phyloP scores from a whole-genome alignment of 495 filamentous ascomycete genomes.

The Aspergillus ellipticus region DNA sequence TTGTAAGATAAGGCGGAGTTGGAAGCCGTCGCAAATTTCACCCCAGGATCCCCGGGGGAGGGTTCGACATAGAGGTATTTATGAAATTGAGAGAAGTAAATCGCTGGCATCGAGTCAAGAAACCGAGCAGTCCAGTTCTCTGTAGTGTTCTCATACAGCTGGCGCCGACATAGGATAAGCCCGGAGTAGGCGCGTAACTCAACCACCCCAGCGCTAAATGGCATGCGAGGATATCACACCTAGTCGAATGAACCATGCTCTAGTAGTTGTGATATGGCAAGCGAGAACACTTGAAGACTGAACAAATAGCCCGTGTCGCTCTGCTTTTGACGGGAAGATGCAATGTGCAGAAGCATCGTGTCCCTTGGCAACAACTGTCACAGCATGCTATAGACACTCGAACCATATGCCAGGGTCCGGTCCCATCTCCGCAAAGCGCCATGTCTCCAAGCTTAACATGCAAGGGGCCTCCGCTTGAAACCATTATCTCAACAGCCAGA shows the following conservation, averaged over 20 bases:
- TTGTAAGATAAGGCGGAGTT: background rate
- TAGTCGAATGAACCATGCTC: background rate
- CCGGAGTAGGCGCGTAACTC: background rate
- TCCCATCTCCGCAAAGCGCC: conserved; percentile 5
- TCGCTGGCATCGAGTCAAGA: background rate
- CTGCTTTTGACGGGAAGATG: background rate
- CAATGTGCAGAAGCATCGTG: background rate
- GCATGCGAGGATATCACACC: background rate
- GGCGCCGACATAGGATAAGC: background rate
- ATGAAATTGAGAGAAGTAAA: too few relatives aligned
- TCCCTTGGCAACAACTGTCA: background rate
- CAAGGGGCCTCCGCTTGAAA: background rate
- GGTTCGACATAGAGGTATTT: too few relatives aligned
- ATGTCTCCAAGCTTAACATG: background rate
- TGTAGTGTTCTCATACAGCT: background rate
- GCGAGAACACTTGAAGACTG: background rate
- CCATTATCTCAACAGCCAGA: background rate
- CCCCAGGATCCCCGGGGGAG: too few relatives aligned
- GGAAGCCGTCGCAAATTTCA: background rate
- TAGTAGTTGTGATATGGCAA: background rate
- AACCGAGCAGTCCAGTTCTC: background rate
- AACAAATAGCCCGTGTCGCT: background rate
- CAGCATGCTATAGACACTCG: background rate
- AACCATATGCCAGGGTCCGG: background rate
- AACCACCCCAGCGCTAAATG: background rate